Base-by-base conservation (phyloP, 305 asterid genomes). In the Andrographis paniculata region DNA sequence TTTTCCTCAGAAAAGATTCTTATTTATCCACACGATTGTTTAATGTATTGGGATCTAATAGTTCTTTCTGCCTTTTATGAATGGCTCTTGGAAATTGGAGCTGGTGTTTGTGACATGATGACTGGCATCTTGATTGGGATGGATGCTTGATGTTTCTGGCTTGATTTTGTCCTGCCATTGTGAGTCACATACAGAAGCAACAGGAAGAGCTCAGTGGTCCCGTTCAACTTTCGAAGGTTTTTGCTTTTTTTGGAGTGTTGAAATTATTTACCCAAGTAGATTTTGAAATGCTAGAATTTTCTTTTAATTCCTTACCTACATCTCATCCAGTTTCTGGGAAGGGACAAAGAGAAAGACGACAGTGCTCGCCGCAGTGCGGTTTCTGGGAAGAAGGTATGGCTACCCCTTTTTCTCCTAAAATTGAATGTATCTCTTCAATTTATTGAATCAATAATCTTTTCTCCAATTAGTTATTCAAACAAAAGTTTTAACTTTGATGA, bases 71-170 rank as follows among this genome's bases (percentile, higher is more conserved):
- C 87, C 91, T 76, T 78, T 59, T 60, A 53, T 79, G 61, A 49
- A 69, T 79, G 97, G 97, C 95, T 85, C 97, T 82, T 73, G 50
- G 75, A 82, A 85, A 77, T 89, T 85, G 85, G 95, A 89, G 97
- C 97, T 79, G 97, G 75, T 78, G 85, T 71, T 84, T 57, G 71
- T 72, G 92, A 67, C 78, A 72, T 84, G 82, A 42, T 68, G 78
- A 64, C 65, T 59, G 76, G 77, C 61, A 60, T 69, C 63, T 64
- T 73, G 69, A 60, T 80, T 75, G 78, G 70, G n/a, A n/a, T n/a
- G n/a, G 60, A 70, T 75, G 78, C 58, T 53, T 64, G 67, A 56
- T 76, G 72, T 73, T 77, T 65, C 69, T 80, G 73, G 73, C 67
- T 67, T 68, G 72, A 60, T 74, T 63, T 68, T 72, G 52, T 70